Conservation (phyloP, 2,329 filamentous ascomycete genomes). For the Fusarium piperis region DNA sequence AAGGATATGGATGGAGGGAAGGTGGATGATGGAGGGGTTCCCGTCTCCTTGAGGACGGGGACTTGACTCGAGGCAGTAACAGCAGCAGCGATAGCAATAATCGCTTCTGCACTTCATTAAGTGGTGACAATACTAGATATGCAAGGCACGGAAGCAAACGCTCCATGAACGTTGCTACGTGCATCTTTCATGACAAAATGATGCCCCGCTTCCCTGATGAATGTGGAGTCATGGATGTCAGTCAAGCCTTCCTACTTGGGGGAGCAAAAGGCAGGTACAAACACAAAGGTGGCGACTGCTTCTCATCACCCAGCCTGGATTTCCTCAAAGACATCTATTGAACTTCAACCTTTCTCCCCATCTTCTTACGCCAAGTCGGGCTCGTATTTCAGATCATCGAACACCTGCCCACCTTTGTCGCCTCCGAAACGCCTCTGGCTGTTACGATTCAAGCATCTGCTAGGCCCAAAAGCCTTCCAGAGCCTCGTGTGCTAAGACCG, state of each 20-base stretch:
- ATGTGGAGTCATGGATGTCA: background rate
- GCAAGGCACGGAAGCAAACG: background rate
- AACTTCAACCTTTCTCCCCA: background rate
- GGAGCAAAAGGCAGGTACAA: background rate
- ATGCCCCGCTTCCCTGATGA: conserved; percentile 1
- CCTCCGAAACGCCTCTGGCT: conserved; percentile 3
- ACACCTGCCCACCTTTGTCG: background rate
- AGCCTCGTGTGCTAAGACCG: conserved; percentile 3
- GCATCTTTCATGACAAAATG: background rate
- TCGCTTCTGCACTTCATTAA: background rate
- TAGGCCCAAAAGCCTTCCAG: background rate
- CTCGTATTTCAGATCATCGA: background rate
- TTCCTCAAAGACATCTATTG: background rate
- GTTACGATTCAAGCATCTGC: conserved; percentile 16
- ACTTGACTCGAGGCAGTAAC: background rate
- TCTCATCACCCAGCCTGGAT: background rate
- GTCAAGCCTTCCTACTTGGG: conserved; percentile 3
- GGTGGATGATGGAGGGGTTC: background rate
- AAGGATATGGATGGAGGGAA: background rate
- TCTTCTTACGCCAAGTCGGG: background rate
- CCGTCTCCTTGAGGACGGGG: background rate
- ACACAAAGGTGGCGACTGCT: background rate
- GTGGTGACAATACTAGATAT: background rate
- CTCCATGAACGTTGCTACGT: background rate
- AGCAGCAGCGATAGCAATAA: background rate